Conservation (phyloP, 2,329 filamentous ascomycete genomes). For the Tothia fuscella region DNA sequence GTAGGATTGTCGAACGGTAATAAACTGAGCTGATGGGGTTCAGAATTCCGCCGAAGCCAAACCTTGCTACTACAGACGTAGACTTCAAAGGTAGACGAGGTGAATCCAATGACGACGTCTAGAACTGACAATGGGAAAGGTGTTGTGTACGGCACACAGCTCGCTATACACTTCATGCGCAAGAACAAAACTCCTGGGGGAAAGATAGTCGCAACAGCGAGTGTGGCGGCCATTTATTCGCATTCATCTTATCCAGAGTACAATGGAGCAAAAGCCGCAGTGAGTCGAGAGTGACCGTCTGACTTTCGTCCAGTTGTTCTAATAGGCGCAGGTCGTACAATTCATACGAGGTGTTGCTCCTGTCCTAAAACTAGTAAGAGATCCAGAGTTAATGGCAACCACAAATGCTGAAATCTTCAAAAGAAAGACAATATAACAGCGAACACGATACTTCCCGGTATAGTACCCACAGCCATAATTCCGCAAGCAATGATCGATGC, state of each 20-base stretch:
- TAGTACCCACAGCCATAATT: slow-evolving; percentile 34
- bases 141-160: slow-evolving; percentile 36
- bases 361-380: slow-evolving; percentile 1
- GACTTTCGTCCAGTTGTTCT: neutral
- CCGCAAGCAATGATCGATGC: slow-evolving; percentile 33
- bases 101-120: too few species aligned
- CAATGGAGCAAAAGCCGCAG: slow-evolving; percentile 39
- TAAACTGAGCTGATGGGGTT: neutral
- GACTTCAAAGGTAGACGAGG: too few species aligned
- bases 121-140: too few species aligned
- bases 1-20: neutral
- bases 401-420: neutral
- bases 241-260: slow-evolving; percentile 37
- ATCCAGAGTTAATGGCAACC: neutral
- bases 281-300: too few species aligned
- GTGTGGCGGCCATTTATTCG: slow-evolving; percentile 33
- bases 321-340: slow-evolving; percentile 3
- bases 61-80: slow-evolving; percentile 36
- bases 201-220: slow-evolving; percentile 33
- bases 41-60: slow-evolving; percentile 31
- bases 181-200: slow-evolving; percentile 34
- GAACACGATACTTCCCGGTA: slow-evolving; percentile 37
- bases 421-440: slow-evolving; percentile 37
- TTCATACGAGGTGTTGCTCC: neutral
- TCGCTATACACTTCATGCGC: slow-evolving; percentile 43